Conservation (phyloP, 2,329 filamentous ascomycete species). For the Talaromyces sp. region DNA sequence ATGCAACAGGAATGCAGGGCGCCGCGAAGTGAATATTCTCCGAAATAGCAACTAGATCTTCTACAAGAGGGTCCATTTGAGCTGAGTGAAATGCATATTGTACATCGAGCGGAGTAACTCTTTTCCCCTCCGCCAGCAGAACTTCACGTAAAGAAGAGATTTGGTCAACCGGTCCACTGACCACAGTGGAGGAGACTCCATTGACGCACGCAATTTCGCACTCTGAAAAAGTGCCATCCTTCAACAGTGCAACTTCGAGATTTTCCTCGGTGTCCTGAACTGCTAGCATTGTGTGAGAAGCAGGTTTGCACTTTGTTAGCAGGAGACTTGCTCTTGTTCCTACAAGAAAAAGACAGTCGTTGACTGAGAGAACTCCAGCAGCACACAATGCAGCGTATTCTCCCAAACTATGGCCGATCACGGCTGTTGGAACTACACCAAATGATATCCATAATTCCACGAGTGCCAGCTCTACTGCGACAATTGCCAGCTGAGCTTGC, state of each 20-base stretch:
- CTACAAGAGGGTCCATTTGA: constrained; percentile 43
- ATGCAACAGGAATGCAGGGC: background rate
- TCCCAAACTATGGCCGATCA: constrained; percentile 32
- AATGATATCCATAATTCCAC: constrained; percentile 27
- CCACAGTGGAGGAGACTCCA: constrained; percentile 37
- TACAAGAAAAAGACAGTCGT: constrained; percentile 28
- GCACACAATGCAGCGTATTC: constrained; percentile 30
- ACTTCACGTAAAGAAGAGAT: constrained; percentile 33
- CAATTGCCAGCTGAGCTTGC: constrained; percentile 15
- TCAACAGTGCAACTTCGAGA: background rate
- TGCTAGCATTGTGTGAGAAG: constrained; percentile 6
- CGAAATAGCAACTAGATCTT: constrained; percentile 24
- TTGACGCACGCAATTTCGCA: constrained; percentile 38
- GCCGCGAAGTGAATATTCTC: background rate
- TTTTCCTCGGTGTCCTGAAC: background rate
- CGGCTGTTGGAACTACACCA: constrained; percentile 25
- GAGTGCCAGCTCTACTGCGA: constrained; percentile 29
- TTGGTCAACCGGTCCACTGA: constrained; percentile 33
- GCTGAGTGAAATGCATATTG: constrained; percentile 46
- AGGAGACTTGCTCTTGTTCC: constrained; percentile 27
- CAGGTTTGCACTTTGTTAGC: constrained; percentile 6
- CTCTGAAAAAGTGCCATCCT: background rate
- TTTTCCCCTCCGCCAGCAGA: constrained; percentile 30
- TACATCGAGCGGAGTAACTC: constrained; percentile 38
- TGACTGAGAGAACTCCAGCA: constrained; percentile 26